Evolutionary conservation across 225 moss, liverwort and hornwort genomes (phyloP).

Genomic region (Polytrichum commune): DNA sequence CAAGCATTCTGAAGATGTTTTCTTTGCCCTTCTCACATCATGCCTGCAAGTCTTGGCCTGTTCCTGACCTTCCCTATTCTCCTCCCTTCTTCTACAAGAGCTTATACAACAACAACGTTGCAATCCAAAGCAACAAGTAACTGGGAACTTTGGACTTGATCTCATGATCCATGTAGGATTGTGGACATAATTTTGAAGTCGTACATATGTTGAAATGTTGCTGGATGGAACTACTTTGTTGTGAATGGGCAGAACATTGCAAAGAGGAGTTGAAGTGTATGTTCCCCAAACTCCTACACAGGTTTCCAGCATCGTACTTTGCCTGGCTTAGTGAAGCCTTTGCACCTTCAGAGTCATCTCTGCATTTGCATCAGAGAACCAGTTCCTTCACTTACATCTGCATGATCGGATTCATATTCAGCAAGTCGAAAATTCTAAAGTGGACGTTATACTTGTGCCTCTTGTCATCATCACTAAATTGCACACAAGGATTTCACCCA

Average conservation of each 20-base stretch:
- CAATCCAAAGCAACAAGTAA: not conserved
- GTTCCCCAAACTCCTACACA: not conserved
- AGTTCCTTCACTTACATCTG: too few species aligned
- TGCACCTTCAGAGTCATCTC: not conserved
- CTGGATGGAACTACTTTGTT: not conserved
- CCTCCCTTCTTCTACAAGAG: not conserved
- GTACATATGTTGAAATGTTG: not conserved
- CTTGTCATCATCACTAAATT: too few species aligned
- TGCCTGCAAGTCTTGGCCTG: slow-evolving; percentile 2
- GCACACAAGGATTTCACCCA: too few species aligned
- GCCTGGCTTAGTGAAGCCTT: slow-evolving; percentile 1
- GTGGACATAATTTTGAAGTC: not conserved
- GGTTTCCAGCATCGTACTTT: slow-evolving; percentile 6
- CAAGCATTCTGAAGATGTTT: not conserved
- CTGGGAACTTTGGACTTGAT: not conserved
- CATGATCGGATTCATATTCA: too few species aligned
- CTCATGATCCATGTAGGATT: not conserved
- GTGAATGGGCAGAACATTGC: not conserved
- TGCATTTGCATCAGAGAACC: too few species aligned
- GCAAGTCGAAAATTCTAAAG: too few species aligned
- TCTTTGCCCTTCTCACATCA: not conserved
- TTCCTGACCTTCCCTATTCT: not conserved
- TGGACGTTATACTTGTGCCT: too few species aligned
- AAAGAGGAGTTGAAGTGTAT: not conserved
- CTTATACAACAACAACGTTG: not conserved